Percentiles rank a stretch among this genome's conserved stretches.
Evolutionary conservation across 2,329 filamentous ascomycete genomes (phyloP).

Genomic region (Xylaria sp.): DNA sequence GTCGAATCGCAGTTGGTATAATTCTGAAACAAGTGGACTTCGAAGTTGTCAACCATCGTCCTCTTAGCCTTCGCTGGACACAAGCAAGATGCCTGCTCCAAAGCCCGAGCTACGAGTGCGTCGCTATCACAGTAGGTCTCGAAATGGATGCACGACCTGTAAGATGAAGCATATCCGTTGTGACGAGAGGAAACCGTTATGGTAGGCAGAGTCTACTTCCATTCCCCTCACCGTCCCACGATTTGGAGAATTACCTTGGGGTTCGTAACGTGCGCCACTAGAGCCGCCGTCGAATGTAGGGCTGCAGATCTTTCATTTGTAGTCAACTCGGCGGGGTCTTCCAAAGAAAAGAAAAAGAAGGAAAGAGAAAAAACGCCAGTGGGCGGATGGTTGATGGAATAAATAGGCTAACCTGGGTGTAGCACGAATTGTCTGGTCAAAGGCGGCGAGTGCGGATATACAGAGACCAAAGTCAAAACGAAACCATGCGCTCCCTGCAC

Average conservation of each 20-base stretch:
- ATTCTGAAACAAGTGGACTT: slow-evolving; percentile 31
- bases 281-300: slow-evolving; percentile 31
- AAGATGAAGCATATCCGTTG: slow-evolving; percentile 46
- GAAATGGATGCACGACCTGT: slow-evolving; percentile 44
- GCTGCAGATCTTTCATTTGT: slow-evolving; percentile 36
- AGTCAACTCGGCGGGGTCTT: slow-evolving; percentile 29
- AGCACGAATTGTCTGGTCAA: slow-evolving; percentile 46
- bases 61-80: slow-evolving; percentile 4
- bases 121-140: slow-evolving; percentile 45
- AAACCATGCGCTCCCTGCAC: slow-evolving; percentile 32
- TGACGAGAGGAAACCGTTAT: slow-evolving; percentile 46
- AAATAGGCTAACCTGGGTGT: slow-evolving; percentile 29
- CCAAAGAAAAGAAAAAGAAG: neutral
- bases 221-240: slow-evolving; percentile 19
- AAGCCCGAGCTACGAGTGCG: slow-evolving; percentile 42
- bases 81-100: slow-evolving; percentile 41
- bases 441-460: slow-evolving; percentile 43
- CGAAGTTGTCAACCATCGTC: neutral
- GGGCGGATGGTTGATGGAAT: slow-evolving; percentile 1
- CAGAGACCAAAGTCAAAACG: slow-evolving; percentile 36
- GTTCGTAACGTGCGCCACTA: slow-evolving; percentile 17
- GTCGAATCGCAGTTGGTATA: slow-evolving; percentile 24
- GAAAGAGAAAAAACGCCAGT: neutral
- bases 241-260: slow-evolving; percentile 23
- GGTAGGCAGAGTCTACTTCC: slow-evolving; percentile 40